phyloP scores from a whole-genome alignment of 2,329 filamentous ascomycete genomes.

The Aspergillus oerlinghausenensis region DNA sequence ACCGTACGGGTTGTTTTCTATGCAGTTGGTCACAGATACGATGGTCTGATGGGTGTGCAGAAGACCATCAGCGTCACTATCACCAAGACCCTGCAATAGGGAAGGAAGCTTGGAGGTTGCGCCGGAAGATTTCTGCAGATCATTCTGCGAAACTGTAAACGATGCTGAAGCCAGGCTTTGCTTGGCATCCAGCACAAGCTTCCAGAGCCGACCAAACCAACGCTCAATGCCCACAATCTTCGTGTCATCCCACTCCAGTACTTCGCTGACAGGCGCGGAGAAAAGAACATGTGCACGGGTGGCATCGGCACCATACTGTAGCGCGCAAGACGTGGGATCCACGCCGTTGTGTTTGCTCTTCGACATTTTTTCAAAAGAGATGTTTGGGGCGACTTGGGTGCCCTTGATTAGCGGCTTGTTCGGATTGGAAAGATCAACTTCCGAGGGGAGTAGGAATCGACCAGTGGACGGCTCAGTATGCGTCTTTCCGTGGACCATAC shows the following conservation, averaged over 20 bases:
- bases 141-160: slow-evolving; percentile 18
- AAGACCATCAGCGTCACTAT: slow-evolving; percentile 50
- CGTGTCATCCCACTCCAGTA: slow-evolving; percentile 80
- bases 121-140: slow-evolving; percentile 13
- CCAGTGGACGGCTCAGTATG: slow-evolving; percentile 70
- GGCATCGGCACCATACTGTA: slow-evolving; percentile 74
- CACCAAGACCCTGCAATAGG: slow-evolving; percentile 27
- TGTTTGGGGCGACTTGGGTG: slow-evolving; percentile 54
- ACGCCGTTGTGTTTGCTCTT: slow-evolving; percentile 93
- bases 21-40: slow-evolving; percentile 61
- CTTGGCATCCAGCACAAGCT: slow-evolving; percentile 46
- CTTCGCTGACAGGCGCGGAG: slow-evolving; percentile 76
- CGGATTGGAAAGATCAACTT: slow-evolving; percentile 61
- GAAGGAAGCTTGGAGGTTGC: slow-evolving; percentile 24
- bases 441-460: slow-evolving; percentile 69
- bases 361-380: slow-evolving; percentile 87
- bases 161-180: slow-evolving; percentile 20
- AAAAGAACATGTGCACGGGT: slow-evolving; percentile 85
- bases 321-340: slow-evolving; percentile 69
- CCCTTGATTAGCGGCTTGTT: slow-evolving; percentile 57
- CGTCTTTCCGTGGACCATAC: slow-evolving; percentile 89
- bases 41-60: slow-evolving; percentile 65
- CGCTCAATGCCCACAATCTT: slow-evolving; percentile 78
- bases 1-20: slow-evolving; percentile 65
- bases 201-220: slow-evolving; percentile 68